Evolutionary conservation across 2,329 filamentous ascomycete species (phyloP), one percentile per base, ranked within the genome.

Genomic region (Botrytis byssoidea): DNA sequence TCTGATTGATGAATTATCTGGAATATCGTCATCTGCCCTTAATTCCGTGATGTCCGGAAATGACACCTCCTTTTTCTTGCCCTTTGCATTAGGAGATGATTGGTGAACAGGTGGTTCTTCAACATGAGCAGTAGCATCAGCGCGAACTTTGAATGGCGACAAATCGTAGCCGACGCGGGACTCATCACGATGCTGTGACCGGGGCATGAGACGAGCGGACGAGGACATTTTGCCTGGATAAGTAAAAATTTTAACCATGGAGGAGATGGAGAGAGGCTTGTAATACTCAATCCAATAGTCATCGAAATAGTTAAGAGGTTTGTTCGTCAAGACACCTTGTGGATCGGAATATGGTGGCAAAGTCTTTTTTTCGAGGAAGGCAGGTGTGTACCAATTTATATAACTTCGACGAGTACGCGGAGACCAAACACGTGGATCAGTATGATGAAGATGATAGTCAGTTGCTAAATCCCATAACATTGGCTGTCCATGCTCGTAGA

Each of bases 261-360:
- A 96, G 0, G 96, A 97, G 1, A 98, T 84, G 0, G 93, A 93
- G 12, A 93, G 87, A 0, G 96, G 96, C 22, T 95, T 90, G 81
- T 99, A 99, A 82, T 98, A 98, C 81, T 99, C 96, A 12, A 96
- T 86, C 96, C 96, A 99, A 82, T 97, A 99, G 82, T 98, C 94
- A 80, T 98, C 95, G 74, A 93, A 94, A 74, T 88, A 89, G 5
- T 86, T 74, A 18, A 81, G 71, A 29, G 79, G 76, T 55, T 80
- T 81, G n/a, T 71, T 67, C 2, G 76, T 68, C 25, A 74, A 71
- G 14, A 69, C 16, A 5, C 76, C 78, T 37, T 68, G 72, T 18
- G 78, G 77, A 14, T 46, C 71, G 7, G 75, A 65, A 61, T 79
- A 76, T 42, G 74, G 70, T 55, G 81, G 77, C 16, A 80, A 66